Evolutionary conservation across 345 rosid genomes (phyloP), one percentile per base, ranked within the genome.

Genomic region (Conringia planisiliqua): DNA sequence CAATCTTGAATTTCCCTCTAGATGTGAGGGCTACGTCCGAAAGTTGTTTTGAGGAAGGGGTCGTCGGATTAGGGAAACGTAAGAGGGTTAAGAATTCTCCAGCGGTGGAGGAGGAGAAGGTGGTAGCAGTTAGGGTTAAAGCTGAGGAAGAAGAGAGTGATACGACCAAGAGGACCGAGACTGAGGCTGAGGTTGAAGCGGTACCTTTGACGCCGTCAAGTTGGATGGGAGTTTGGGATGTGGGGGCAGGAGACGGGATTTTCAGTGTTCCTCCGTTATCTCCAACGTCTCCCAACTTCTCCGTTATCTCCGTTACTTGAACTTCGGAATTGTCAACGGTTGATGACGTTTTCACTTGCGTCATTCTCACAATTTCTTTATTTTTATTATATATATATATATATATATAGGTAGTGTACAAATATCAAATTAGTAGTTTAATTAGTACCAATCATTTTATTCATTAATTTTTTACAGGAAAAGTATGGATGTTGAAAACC

Each of bases 181-280:
- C 51, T 29, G 84, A 24, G 72, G 78, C 51, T 29, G 62, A 42
- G 30, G 27, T n/a, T 32, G 74, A 61, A 29, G 71, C 71, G 0
- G 70, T 85, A n/a, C 91, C 94, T 18, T 84, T 90, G 56, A 94
- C 98, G 81, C 97, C 97, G 84, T 94, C 98, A 20, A 85, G 84
- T 76, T 94, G 98, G 98, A 85, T 65, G 77, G 91, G 89, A 17
- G 79, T 90, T 73, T 94, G 96, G 96, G 96, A 94, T 39, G 42
- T 76, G 4, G 94, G 84, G 43, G 84, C 79, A 54, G 86, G 91
- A 5, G 84, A 89, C 62, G 88, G 94, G 1, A 87, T 94, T 35
- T 91, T 91, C 68, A 88, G 82, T 30, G 79, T 94, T 48, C 96
- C 98, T 3, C 95, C 88, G 75, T 74, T 94, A 46, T 90, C 98